Evolutionary conservation across 1,284 basidiomycete species (phyloP).

Genomic region (Ceratobasidium sp.): DNA sequence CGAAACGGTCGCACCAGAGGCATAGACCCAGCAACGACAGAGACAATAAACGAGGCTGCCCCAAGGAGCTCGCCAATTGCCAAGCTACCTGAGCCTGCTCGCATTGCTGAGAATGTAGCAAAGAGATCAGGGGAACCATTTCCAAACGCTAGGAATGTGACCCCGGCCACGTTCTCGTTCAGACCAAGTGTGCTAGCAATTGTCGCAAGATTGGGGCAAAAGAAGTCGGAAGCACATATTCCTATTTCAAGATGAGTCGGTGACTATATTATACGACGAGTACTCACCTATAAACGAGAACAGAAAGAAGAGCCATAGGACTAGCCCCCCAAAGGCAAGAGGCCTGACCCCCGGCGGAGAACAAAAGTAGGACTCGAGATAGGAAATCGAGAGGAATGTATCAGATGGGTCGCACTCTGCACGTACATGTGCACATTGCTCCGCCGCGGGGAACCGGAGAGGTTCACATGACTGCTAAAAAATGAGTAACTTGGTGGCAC

Average conservation of each 20-base stretch:
- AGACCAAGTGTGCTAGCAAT: slow-evolving; percentile 81
- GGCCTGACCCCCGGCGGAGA: slow-evolving; percentile 60
- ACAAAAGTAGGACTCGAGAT: slow-evolving; percentile 73
- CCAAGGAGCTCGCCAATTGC: slow-evolving; percentile 95
- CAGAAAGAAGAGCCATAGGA: slow-evolving; percentile 80
- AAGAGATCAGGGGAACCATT: slow-evolving; percentile 94
- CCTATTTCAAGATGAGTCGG: slow-evolving; percentile 62
- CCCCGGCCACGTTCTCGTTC: slow-evolving; percentile 88
- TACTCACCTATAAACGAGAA: slow-evolving; percentile 61
- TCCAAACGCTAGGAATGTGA: slow-evolving; percentile 91
- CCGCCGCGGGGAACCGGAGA: slow-evolving; percentile 57
- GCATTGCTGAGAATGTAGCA: slow-evolving; percentile 93
- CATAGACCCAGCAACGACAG: slow-evolving; percentile 94
- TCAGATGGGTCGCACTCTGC: slow-evolving; percentile 60
- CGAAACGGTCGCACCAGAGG: slow-evolving; percentile 93
- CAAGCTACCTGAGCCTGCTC: slow-evolving; percentile 79
- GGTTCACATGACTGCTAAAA: slow-evolving; percentile 62
- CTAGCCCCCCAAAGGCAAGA: slow-evolving; percentile 62
- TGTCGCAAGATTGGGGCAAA: slow-evolving; percentile 90
- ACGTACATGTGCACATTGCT: slow-evolving; percentile 69
- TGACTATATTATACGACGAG: neutral
- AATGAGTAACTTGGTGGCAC: too few relatives aligned
- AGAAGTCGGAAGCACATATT: slow-evolving; percentile 92
- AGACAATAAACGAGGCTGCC: slow-evolving; percentile 93
- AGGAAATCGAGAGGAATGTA: slow-evolving; percentile 72